These are phyloP conservation scores for Lachnellula suecica DNA, from an alignment of 2,329 filamentous ascomycete genomes.

Conservation along the genomic window DNA sequence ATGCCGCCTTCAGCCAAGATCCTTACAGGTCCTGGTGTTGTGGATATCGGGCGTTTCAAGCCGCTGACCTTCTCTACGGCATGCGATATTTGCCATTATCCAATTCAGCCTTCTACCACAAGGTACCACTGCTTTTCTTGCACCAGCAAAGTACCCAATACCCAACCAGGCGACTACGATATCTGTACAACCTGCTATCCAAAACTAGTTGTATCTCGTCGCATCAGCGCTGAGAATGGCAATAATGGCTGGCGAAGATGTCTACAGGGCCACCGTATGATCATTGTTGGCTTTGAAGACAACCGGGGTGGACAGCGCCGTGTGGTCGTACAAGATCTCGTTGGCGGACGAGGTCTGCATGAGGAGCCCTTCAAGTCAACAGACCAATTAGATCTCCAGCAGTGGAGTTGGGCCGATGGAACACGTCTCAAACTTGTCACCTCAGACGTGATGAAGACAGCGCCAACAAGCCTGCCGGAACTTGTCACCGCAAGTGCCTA, in stretches of 20 bases:
- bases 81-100: slow-evolving; percentile 75
- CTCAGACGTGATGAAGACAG: slow-evolving; percentile 47
- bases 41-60: slow-evolving; percentile 54
- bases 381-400: slow-evolving; percentile 39
- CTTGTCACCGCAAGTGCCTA: slow-evolving; percentile 41
- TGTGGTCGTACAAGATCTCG: slow-evolving; percentile 67
- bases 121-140: slow-evolving; percentile 82
- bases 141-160: slow-evolving; percentile 51
- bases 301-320: slow-evolving; percentile 65
- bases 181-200: slow-evolving; percentile 79
- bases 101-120: slow-evolving; percentile 67
- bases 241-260: slow-evolving; percentile 82
- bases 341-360: slow-evolving; percentile 72
- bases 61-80: slow-evolving; percentile 70
- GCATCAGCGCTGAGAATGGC: slow-evolving; percentile 74
- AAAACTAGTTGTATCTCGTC: slow-evolving; percentile 59
- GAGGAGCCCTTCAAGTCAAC: slow-evolving; percentile 46
- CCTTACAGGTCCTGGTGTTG: slow-evolving; percentile 45
- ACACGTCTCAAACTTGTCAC: slow-evolving; percentile 48
- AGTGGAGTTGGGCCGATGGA: slow-evolving; percentile 52
- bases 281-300: slow-evolving; percentile 73
- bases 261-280: slow-evolving; percentile 79
- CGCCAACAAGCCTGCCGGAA: slow-evolving; percentile 27
- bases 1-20: slow-evolving; percentile 46
- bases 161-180: slow-evolving; percentile 74